A percentile compares a stretch with the other conserved stretches of the same genome.
Evolutionary conservation across 495 filamentous ascomycete species (phyloP).

Genomic region (Neurospora terricola): DNA sequence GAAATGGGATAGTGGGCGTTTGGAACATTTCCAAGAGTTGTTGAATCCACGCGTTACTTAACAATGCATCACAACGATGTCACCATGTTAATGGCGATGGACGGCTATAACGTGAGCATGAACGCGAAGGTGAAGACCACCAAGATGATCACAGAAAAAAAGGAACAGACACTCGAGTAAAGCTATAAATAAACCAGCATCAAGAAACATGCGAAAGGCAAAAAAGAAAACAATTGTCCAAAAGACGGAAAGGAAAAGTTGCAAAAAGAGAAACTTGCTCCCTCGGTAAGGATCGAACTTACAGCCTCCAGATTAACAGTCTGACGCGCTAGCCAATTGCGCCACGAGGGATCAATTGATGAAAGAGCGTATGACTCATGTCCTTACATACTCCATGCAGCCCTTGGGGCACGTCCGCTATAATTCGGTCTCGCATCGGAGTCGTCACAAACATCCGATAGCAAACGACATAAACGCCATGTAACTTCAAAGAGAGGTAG

Average conservation of each 20-base stretch:
- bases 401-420: not conserved
- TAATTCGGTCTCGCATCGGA: not conserved
- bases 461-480: not conserved
- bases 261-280: not conserved
- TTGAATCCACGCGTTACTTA: too few relatives aligned
- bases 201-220: not conserved
- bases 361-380: rapidly evolving
- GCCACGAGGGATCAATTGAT: not conserved
- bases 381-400: not conserved
- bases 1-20: too few relatives aligned
- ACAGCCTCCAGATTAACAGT: not conserved
- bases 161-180: not conserved
- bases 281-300: not conserved
- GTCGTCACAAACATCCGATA: not conserved
- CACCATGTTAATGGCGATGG: not conserved
- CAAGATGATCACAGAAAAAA: not conserved
- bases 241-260: not conserved
- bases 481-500: not conserved
- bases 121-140: not conserved
- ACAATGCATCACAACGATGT: too few relatives aligned
- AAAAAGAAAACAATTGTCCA: not conserved
- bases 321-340: not conserved
- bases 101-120: not conserved
- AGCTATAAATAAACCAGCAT: not conserved
- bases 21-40: too few relatives aligned